A percentile compares a stretch with the other conserved stretches of the same genome.
Conservation (phyloP, 31 red algal genomes). For the Porphyra umbilicalis region DNA sequence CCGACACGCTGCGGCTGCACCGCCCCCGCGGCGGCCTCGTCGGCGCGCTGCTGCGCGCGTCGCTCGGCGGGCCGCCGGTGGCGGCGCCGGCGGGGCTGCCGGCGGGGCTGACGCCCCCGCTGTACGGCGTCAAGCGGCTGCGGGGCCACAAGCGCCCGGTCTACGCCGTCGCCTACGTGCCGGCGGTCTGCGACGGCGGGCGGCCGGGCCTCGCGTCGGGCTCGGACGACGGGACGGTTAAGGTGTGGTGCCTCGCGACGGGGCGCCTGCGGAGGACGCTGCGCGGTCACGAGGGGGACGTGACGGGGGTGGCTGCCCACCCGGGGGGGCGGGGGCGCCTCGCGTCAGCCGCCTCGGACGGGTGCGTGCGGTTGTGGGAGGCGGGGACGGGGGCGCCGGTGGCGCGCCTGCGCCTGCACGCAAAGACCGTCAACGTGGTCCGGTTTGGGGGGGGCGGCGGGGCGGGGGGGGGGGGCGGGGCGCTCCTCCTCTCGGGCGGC, state of each 20-base stretch:
- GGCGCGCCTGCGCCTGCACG: not conserved
- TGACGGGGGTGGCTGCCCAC: slow-evolving; percentile 50
- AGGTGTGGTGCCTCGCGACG: slow-evolving; percentile 55
- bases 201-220: slow-evolving; percentile 43
- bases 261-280: slow-evolving; percentile 41
- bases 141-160: not conserved
- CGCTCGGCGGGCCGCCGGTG: not conserved
- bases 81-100: not conserved
- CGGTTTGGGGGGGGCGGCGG: not conserved
- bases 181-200: not conserved
- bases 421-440: not conserved
- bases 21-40: not conserved
- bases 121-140: not conserved
- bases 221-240: slow-evolving; percentile 64
- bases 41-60: not conserved
- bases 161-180: not conserved
- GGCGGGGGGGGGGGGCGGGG: not conserved
- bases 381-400: slow-evolving; percentile 22
- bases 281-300: slow-evolving; percentile 39
- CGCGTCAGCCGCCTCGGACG: slow-evolving; percentile 54
- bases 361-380: slow-evolving; percentile 77
- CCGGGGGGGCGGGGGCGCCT: slow-evolving; percentile 26
- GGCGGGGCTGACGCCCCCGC: not conserved
- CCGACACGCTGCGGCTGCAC: not conserved
- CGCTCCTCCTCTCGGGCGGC: not conserved